A percentile compares a stretch with the other conserved stretches of the same genome.
phyloP scores from a whole-genome alignment of 805 yeast species.

The Alloascoidea africana region DNA sequence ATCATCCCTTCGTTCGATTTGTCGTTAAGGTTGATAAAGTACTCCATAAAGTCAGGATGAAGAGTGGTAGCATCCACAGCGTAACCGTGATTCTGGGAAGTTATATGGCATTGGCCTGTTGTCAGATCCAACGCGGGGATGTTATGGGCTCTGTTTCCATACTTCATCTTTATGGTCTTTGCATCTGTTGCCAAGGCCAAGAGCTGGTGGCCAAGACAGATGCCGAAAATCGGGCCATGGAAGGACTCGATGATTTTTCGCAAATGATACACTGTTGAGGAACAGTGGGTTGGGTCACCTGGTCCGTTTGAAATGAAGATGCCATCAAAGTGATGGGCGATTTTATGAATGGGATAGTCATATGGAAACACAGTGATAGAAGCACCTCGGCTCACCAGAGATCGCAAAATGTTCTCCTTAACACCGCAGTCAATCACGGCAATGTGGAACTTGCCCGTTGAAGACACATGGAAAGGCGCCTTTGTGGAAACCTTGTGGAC shows the following conservation, averaged over 20 bases:
- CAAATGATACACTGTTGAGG: constrained; percentile 60
- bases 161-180: constrained; percentile 79
- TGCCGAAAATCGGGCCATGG: constrained; percentile 87
- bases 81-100: constrained; percentile 97
- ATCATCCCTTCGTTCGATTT: constrained; percentile 96
- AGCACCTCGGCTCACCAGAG: constrained; percentile 89
- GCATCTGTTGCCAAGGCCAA: constrained; percentile 94
- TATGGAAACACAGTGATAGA: constrained; percentile 94
- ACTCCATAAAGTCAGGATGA: constrained; percentile 66
- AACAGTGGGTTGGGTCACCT: constrained; percentile 92
- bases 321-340: constrained; percentile 90
- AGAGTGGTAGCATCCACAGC: constrained; percentile 82
- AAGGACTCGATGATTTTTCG: constrained; percentile 51
- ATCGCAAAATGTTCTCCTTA: constrained; percentile 91
- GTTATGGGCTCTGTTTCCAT: constrained; percentile 98
- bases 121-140: constrained; percentile 87
- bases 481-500: constrained; percentile 92
- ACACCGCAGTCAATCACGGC: constrained; percentile 98
- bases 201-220: constrained; percentile 95
- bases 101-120: constrained; percentile 91
- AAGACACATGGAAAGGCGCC: constrained; percentile 80
- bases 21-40: constrained; percentile 87
- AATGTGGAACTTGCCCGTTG: constrained; percentile 58
- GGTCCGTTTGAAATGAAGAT: constrained; percentile 92
- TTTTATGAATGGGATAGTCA: constrained; percentile 82